Evolutionary conservation across 805 yeast genomes (phyloP).

Genomic region (Metschnikowia drakensbergensis): DNA sequence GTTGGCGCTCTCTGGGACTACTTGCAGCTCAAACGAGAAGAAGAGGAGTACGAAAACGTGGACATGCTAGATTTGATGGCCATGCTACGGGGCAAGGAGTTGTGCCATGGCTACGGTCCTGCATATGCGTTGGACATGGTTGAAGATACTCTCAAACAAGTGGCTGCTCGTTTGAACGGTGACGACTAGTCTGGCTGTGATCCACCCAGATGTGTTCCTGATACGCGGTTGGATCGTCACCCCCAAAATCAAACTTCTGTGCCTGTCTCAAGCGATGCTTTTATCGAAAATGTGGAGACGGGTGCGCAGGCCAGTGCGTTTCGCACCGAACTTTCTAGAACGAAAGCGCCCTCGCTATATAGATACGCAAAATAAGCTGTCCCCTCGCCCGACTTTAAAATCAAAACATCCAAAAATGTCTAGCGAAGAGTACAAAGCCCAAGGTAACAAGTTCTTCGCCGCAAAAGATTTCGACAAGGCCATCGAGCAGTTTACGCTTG

Average conservation of each 20-base stretch:
- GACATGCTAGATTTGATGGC: constrained; percentile 59
- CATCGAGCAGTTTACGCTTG: constrained; percentile 74
- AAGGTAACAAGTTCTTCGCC: constrained; percentile 90
- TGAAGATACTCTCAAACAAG: constrained; percentile 22
- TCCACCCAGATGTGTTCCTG: too few relatives aligned
- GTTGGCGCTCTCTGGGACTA: constrained; percentile 85
- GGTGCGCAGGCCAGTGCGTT: neutral
- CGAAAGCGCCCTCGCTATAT: constrained; percentile 5
- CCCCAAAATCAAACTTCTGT: too few relatives aligned
- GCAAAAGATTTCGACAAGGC: constrained; percentile 83
- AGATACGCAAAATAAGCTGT: constrained; percentile 1
- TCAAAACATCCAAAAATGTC: constrained; percentile 34
- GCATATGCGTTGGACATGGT: constrained; percentile 50
- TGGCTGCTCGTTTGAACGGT: constrained; percentile 6
- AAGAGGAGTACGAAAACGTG: constrained; percentile 43
- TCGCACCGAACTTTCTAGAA: constrained; percentile 21
- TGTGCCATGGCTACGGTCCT: constrained; percentile 78
- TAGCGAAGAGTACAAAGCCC: constrained; percentile 78
- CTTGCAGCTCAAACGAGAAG: constrained; percentile 45
- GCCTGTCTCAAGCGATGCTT: neutral
- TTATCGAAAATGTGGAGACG: neutral
- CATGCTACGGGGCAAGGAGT: constrained; percentile 60
- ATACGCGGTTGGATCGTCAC: too few relatives aligned
- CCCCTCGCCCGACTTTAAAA: neutral
- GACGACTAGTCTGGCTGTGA: neutral